Base-by-base conservation (phyloP, 2,329 filamentous ascomycete genomes). In the Trichoderma brevicompactum region DNA sequence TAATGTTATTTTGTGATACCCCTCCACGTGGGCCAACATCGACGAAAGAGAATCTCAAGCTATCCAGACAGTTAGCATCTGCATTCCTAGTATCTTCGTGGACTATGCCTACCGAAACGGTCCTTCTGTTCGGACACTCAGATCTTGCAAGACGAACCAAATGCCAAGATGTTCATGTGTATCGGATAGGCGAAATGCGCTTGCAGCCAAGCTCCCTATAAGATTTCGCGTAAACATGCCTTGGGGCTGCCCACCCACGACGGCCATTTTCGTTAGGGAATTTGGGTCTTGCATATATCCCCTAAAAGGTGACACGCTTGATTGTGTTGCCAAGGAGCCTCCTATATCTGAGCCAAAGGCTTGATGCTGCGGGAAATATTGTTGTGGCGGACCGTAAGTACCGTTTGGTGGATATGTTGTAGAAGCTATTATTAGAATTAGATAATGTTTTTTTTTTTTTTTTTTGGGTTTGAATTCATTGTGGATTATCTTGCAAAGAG, bases 101-200 rank as follows among this genome's bases (percentile, higher is more conserved):
- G 38, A 34, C 23, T 23, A 32, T 19, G 17, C 77, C 72, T 83
- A 96, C 92, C 94, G 86, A 77, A 98, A 99, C 66, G 83, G 86
- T 10, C 95, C 95, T 77, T 98, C 95, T 0, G 93, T 97, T 52
- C 95, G 87, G 38, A 99, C 94, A 72, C 93, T 97, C 49, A 99
- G 82, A 79, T 99, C 95, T 76, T 97, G 94, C 61, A 98, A 82
- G 52, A 99, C 91, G 73, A 99, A 99, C 94, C 94, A 99, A 69
- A 97, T 93, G 2, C 94, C 94, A 58, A 92, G 87, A 75, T 92
- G 91, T 69, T 92, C 89, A 15, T 91, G 82, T 0, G 88, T 86
- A 70, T 98, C 94, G 2, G 87, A 89, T 61, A 98, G 83, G 38
- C 90, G 87, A 74, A 94, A 94, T 1, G 94, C 94, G 73, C 94